Evolutionary conservation across 1,139 yeast genomes (phyloP).

Genomic region (Arxiozyma telluris): DNA sequence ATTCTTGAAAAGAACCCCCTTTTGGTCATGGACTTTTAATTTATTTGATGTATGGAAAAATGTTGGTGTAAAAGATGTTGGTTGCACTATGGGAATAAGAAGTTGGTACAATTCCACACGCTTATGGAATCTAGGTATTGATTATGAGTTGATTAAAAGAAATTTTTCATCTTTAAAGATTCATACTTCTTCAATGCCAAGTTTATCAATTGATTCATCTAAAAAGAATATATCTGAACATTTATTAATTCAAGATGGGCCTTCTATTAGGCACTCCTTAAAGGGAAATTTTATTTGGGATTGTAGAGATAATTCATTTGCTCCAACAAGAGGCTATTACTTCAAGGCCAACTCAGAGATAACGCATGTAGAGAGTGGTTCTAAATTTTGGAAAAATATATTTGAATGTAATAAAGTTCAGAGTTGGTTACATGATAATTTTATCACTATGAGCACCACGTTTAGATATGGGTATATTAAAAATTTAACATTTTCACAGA

Average conservation of each 20-base stretch:
- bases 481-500: conserved; percentile 27
- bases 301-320: conserved; percentile 44
- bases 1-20: conserved; percentile 38
- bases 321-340: conserved; percentile 52
- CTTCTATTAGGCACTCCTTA: conserved; percentile 49
- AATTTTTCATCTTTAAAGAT: conserved; percentile 3
- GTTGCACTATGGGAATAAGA: conserved; percentile 6
- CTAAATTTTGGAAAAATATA: conserved; percentile 27
- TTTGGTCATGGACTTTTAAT: conserved; percentile 45
- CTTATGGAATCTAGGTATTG: conserved; percentile 45
- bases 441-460: conserved; percentile 35
- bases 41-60: conserved; percentile 39
- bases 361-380: conserved; percentile 1
- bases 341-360: conserved; percentile 51
- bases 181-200: conserved; percentile 20
- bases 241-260: conserved; percentile 42
- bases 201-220: conserved; percentile 30
- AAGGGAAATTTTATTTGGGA: conserved; percentile 47
- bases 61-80: conserved; percentile 14
- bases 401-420: conserved; percentile 42
- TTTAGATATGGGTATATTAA: conserved; percentile 46
- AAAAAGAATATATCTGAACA: conserved; percentile 32
- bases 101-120: conserved; percentile 7
- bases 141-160: conserved; percentile 58
- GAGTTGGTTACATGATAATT: conserved; percentile 22